These are phyloP conservation scores for Cryptococcus jaspeensis DNA, from an alignment of 1,284 basidiomycete species.

Conservation along the genomic window DNA sequence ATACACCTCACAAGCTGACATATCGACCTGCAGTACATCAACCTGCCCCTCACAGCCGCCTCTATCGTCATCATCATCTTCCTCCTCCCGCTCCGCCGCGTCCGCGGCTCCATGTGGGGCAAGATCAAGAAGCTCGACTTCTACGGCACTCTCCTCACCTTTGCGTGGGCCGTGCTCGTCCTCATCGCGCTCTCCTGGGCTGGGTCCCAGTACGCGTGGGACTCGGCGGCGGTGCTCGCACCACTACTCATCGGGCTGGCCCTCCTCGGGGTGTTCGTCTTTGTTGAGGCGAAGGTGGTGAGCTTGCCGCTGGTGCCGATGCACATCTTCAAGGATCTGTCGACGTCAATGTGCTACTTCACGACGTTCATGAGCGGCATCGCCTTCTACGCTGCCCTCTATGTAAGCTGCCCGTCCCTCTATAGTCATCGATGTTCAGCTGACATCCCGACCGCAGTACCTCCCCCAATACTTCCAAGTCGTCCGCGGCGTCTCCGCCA, in stretches of 20 bases:
- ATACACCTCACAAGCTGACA: conserved; percentile 5
- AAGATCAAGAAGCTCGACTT: conserved; percentile 72
- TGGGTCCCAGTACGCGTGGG: conserved; percentile 68
- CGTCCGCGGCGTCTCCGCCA: conserved; percentile 62
- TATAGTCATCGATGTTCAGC: too few species aligned
- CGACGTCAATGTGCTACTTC: conserved; percentile 66
- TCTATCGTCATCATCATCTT: conserved; percentile 61
- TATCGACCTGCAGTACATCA: conserved; percentile 57
- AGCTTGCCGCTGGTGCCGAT: conserved; percentile 67
- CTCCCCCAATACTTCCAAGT: conserved; percentile 75
- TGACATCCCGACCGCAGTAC: conserved; percentile 35
- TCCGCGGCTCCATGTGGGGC: conserved; percentile 59
- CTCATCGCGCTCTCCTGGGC: conserved; percentile 74
- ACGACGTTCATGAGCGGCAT: conserved; percentile 65
- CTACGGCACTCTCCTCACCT: conserved; percentile 60
- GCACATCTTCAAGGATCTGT: conserved; percentile 69
- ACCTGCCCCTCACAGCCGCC: conserved; percentile 60
- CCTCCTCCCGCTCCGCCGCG: conserved; percentile 64
- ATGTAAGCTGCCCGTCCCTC: conserved; percentile 7
- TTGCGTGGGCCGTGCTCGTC: conserved; percentile 63
- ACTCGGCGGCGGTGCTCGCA: conserved; percentile 62
- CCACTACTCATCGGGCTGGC: conserved; percentile 61
- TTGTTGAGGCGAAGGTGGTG: conserved; percentile 71
- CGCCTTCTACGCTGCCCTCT: conserved; percentile 42
- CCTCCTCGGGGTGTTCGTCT: conserved; percentile 61